Evolutionary conservation across 225 moss, liverwort and hornwort species (phyloP), one percentile per base, ranked within the genome.

Genomic region (Asterella californica): DNA sequence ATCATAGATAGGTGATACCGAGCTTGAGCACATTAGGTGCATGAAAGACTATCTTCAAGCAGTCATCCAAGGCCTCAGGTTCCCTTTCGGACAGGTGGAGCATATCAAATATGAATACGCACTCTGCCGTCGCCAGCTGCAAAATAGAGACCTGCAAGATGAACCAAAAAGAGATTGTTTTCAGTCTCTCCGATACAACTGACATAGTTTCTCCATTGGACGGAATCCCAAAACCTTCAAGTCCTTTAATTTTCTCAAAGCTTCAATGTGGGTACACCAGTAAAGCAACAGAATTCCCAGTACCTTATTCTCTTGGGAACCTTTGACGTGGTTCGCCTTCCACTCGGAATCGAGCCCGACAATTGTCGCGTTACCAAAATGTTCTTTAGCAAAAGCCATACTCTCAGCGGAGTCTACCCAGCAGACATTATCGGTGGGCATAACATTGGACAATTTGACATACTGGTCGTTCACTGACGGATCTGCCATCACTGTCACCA

Each of bases 281-380:
- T 22, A 19, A 74, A 14, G 52, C 32, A 2, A 52, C 37, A 4
- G 49, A 21, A 47, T 49, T 72, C 12, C 14, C 25, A 65, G 47
- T 34, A 78, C 82, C 82, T 82, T 82, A 60, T 82, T 82, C 67
- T 82, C 82, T 57, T 78, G 37, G 33, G 70, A 37, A 37, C 82
- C 82, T 46, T 82, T 82, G 12, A 77, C 71, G 36, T 78, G 76
- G 75, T 82, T 82, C 17, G 82, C 82, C 62, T 82, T 82, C 82
- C 82, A 82, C 48, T 82, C 82, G 38, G 77, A 82, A 61, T 82
- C 82, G 32, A 82, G 66, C 38, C 82, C 82, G 5, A 82, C 42
- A 17, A 78, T 34, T 55, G 59, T 59, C 19, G 63, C 78, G 21
- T 61, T 17, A 3, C 70, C 52, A 17, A 82, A 78, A 47, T 82